phyloP scores from a whole-genome alignment of 2,329 filamentous ascomycete genomes.

The Ceratocystis colombiana region DNA sequence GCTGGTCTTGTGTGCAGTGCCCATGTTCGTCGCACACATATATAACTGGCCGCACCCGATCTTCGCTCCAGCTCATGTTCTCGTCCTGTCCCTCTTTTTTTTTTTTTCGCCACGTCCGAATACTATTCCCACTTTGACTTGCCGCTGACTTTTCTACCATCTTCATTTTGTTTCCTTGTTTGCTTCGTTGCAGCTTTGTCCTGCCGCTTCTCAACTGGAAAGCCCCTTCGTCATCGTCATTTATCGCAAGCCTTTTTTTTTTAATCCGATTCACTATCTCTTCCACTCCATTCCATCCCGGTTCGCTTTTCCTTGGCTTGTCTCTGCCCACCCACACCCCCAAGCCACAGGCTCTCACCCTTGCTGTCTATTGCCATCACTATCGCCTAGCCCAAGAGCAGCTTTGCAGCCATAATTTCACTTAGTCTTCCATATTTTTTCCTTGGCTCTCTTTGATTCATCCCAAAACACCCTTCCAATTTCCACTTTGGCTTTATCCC shows the following conservation, averaged over 20 bases:
- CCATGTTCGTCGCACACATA: background rate
- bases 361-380: background rate
- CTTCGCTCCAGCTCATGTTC: background rate
- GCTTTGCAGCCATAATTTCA: conserved; percentile 4
- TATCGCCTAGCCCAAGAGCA: background rate
- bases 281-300: conserved; percentile 3
- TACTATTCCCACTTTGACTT: background rate
- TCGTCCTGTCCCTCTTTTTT: background rate
- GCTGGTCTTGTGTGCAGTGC: background rate
- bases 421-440: background rate
- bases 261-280: background rate
- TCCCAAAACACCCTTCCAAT: conserved; percentile 15
- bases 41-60: background rate
- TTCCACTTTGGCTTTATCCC: conserved; percentile 5
- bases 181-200: background rate
- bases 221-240: background rate
- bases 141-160: background rate
- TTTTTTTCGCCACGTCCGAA: background rate
- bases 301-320: background rate
- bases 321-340: background rate
- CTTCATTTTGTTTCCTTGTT: background rate
- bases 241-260: background rate
- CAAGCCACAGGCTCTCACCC: background rate
- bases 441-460: conserved; percentile 9
- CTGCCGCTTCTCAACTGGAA: background rate